phyloP scores from a whole-genome alignment of 352 stramenopile species.

The Globisporangium alternatum region DNA sequence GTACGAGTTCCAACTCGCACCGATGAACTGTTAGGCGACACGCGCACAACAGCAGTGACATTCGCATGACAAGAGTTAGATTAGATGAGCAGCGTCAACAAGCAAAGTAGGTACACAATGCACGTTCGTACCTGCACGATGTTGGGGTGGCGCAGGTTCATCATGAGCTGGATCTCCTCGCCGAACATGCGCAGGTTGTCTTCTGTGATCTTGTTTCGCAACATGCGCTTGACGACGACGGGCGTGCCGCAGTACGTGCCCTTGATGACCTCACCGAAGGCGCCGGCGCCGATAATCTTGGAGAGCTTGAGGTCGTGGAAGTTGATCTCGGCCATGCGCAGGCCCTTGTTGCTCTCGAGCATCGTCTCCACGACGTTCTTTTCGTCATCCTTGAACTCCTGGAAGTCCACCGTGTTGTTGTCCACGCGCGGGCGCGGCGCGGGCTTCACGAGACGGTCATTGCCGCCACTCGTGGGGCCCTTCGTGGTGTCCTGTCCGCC shows the following conservation, averaged over 20 bases:
- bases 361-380: conserved; percentile 88
- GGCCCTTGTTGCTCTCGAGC: conserved; percentile 83
- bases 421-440: conserved; percentile 12
- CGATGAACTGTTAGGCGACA: conserved; percentile 65
- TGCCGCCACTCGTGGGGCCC: neutral
- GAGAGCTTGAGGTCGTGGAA: conserved; percentile 87
- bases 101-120: neutral
- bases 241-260: conserved; percentile 86
- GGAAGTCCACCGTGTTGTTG: conserved; percentile 72
- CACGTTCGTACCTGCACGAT: conserved; percentile 62
- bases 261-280: conserved; percentile 88
- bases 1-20: conserved; percentile 90
- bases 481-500: neutral
- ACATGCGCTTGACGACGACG: conserved; percentile 87
- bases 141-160: conserved; percentile 87
- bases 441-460: conserved; percentile 2
- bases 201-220: conserved; percentile 87
- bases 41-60: neutral
- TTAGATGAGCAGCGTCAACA: neutral
- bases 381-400: conserved; percentile 85
- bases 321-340: conserved; percentile 88
- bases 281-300: conserved; percentile 84
- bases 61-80: neutral
- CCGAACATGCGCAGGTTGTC: conserved; percentile 89
- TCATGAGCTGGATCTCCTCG: conserved; percentile 90